Percentiles rank a stretch among this genome's conserved stretches.
These are phyloP conservation scores for Parietaria judaica DNA, from an alignment of 306 rosid species.

Conservation along the genomic window DNA sequence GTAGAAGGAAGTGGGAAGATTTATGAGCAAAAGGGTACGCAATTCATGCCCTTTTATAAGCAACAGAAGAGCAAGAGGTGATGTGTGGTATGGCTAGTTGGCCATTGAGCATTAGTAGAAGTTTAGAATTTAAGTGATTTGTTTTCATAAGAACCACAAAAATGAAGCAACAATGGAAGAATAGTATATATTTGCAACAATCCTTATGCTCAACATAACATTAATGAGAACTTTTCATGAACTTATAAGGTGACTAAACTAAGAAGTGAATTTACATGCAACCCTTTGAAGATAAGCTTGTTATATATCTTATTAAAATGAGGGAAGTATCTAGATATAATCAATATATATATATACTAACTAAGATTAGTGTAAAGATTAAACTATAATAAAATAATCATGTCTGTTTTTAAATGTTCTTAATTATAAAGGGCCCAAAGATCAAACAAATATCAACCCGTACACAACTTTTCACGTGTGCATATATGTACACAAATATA, in stretches of 20 bases:
- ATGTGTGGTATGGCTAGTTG: slow-evolving; percentile 54
- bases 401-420: slow-evolving; percentile 20
- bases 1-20: slow-evolving; percentile 3
- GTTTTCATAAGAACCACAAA: slow-evolving; percentile 47
- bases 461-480: slow-evolving; percentile 37
- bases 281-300: not conserved
- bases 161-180: slow-evolving; percentile 32
- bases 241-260: no score
- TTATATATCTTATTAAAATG: not conserved
- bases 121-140: slow-evolving; percentile 55
- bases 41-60: slow-evolving; percentile 51
- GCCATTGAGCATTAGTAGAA: slow-evolving; percentile 29
- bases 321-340: no score
- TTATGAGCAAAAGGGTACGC: slow-evolving; percentile 15
- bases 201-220: not conserved
- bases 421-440: slow-evolving; percentile 26
- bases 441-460: slow-evolving; percentile 22
- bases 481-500: slow-evolving; percentile 7
- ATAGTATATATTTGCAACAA: slow-evolving; percentile 31
- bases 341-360: no score
- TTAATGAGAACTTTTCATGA: no score
- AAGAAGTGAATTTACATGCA: no score
- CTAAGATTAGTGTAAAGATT: no score
- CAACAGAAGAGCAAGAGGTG: slow-evolving; percentile 17
- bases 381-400: not conserved